Conservation (phyloP, 73 alveolate species). For the Stentor coeruleus region DNA sequence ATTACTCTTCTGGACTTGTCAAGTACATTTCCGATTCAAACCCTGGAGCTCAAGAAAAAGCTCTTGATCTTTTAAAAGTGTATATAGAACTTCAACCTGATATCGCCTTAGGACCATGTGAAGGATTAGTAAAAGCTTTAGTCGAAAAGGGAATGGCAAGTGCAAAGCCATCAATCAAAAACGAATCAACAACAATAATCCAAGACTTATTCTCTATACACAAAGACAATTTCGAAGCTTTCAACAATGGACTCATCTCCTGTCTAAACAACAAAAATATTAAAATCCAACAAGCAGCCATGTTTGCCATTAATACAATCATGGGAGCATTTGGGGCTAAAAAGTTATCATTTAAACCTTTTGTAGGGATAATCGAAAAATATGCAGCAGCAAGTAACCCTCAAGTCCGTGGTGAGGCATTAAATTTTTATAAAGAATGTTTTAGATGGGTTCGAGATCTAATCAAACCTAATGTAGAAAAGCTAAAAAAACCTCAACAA, state of each 20-base stretch:
- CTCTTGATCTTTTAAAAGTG: constrained; percentile 48
- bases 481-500: constrained; percentile 54
- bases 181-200: constrained; percentile 42
- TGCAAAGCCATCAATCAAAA: constrained; percentile 53
- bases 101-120: neutral
- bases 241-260: constrained; percentile 43
- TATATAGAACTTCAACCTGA: constrained; percentile 41
- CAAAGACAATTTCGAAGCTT: constrained; percentile 50
- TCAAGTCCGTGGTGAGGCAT: constrained; percentile 53
- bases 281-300: constrained; percentile 57
- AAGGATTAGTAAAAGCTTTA: constrained; percentile 28
- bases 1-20: constrained; percentile 37
- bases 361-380: constrained; percentile 46
- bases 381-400: constrained; percentile 47
- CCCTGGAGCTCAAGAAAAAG: constrained; percentile 77
- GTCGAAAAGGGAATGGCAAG: constrained; percentile 68
- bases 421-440: constrained; percentile 69
- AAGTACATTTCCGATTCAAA: constrained; percentile 53
- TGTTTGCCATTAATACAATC: constrained; percentile 31
- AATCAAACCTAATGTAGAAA: constrained; percentile 41
- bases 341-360: constrained; percentile 55
- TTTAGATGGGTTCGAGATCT: constrained; percentile 70
- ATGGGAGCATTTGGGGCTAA: constrained; percentile 59
- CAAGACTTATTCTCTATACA: constrained; percentile 51
- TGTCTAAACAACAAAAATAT: constrained; percentile 47